phyloP scores from a whole-genome alignment of 768 basidiomycete genomes.

The Mycena venus region DNA sequence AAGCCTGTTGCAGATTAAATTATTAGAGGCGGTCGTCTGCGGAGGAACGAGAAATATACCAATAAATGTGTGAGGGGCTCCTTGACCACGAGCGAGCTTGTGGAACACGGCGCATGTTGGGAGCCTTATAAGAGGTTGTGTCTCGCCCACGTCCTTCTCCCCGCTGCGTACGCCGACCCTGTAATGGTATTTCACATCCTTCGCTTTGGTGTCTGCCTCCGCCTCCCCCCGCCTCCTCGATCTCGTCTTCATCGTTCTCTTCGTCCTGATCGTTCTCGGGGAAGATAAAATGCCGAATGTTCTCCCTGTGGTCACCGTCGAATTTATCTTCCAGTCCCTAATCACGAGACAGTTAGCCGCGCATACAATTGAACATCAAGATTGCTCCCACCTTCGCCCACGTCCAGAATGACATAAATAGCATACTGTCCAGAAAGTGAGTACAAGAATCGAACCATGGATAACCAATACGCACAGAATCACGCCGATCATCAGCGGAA shows the following conservation, averaged over 20 bases:
- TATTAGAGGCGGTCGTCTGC: background rate
- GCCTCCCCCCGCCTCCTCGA: conserved; percentile 35
- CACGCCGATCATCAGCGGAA: conserved; percentile 69
- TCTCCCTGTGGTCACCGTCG: conserved; percentile 67
- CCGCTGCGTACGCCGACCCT: conserved; percentile 17
- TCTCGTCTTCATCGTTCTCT: conserved; percentile 33
- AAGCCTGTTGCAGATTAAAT: conserved; percentile 53
- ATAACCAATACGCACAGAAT: conserved; percentile 53
- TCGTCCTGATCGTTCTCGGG: conserved; percentile 31
- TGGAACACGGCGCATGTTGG: conserved; percentile 71
- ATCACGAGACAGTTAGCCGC: background rate
- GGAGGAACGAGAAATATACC: conserved; percentile 43
- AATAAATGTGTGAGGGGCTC: conserved; percentile 76
- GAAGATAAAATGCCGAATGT: conserved; percentile 68
- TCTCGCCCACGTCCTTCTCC: conserved; percentile 24
- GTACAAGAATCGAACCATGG: background rate
- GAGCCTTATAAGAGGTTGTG: conserved; percentile 54
- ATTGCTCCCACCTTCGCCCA: conserved; percentile 66
- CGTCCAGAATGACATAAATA: conserved; percentile 73
- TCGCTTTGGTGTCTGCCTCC: conserved; percentile 38
- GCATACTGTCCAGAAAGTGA: conserved; percentile 42
- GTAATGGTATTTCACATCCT: conserved; percentile 40
- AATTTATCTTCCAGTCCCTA: conserved; percentile 72
- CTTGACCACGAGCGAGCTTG: conserved; percentile 64
- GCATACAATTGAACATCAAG: background rate